Conservation (phyloP, 345 rosid genomes). For the Salix purpurea region DNA sequence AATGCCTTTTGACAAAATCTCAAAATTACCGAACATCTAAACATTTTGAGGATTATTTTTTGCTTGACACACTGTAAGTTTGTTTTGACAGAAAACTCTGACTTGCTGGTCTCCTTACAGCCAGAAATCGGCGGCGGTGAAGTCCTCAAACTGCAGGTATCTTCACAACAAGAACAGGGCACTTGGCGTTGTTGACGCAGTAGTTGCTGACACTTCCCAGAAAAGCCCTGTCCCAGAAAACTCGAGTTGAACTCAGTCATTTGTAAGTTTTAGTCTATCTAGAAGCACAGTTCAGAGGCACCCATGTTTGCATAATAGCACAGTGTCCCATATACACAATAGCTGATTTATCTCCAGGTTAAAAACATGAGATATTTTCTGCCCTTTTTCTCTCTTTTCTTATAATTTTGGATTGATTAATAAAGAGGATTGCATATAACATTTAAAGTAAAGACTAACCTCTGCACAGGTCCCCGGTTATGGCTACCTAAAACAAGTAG, state of each 20-base stretch:
- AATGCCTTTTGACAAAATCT: background rate
- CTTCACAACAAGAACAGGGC: constrained; percentile 28
- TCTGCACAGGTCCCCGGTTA: constrained; percentile 47
- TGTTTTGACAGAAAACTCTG: background rate
- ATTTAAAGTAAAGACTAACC: constrained; percentile 28
- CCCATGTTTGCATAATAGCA: background rate
- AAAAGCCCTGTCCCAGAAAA: constrained; percentile 18
- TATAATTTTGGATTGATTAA: background rate
- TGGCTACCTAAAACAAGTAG: constrained; percentile 54
- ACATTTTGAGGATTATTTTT: background rate
- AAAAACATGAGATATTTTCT: background rate
- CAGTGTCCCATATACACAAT: background rate
- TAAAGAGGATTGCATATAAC: background rate
- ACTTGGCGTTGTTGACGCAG: constrained; percentile 20
- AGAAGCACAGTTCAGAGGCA: background rate
- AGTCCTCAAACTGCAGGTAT: background rate
- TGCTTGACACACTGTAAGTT: background rate
- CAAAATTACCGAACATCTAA: background rate
- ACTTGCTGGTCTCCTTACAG: background rate
- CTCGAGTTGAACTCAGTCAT: background rate
- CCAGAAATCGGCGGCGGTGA: background rate
- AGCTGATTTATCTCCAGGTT: background rate
- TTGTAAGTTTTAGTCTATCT: too few relatives aligned
- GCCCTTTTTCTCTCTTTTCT: background rate
- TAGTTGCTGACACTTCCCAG: constrained; percentile 30